These are phyloP conservation scores for carrot (Daucus carota) DNA, from an alignment of 129 eudicot genomes.

Conservation along the genomic window DH1_v3.0 NC_030386.2:6431001-6431500, in stretches of 20 bases:
- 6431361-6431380: slow-evolving; percentile 57
- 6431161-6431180: slow-evolving; percentile 4
- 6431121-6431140: slow-evolving; percentile 19
- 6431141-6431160: slow-evolving; percentile 4
- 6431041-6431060: slow-evolving; percentile 17
- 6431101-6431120: slow-evolving; percentile 23
- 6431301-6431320: slow-evolving; percentile 73
- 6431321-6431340: slow-evolving; percentile 66
- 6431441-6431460: slow-evolving; percentile 1
- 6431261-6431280: slow-evolving; percentile 73
- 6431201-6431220: slow-evolving; percentile 47
- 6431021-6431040: not conserved
- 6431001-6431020: too few relatives aligned
- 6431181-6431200: slow-evolving; percentile 15
- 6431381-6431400: slow-evolving; percentile 11
- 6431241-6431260: slow-evolving; percentile 32
- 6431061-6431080: slow-evolving; percentile 48
- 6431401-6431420: not conserved
- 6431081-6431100: slow-evolving; percentile 6
- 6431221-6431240: slow-evolving; percentile 81
- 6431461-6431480: not conserved
- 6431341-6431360: slow-evolving; percentile 39
- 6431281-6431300: slow-evolving; percentile 39
- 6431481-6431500: slow-evolving; percentile 5
- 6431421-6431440: slow-evolving; percentile 15